Evolutionary conservation across 257 asterid genomes (phyloP).

Genomic region (Ballota nigra): DNA sequence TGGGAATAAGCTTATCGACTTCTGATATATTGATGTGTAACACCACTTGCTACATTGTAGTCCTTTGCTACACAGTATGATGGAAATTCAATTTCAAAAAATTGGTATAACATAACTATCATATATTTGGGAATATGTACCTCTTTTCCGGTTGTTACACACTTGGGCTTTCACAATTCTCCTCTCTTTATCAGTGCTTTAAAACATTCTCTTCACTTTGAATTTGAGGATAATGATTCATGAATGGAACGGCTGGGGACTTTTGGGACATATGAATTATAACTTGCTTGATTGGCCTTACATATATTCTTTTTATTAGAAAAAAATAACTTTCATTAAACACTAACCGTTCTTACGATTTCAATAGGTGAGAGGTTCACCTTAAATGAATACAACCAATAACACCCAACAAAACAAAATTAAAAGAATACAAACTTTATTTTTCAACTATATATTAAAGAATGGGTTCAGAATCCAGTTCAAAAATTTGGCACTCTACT

Average conservation of each 20-base stretch:
- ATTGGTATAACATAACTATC: not conserved
- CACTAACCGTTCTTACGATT: too few species aligned
- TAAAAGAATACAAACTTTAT: too few species aligned
- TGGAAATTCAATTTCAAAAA: slow-evolving; percentile 16
- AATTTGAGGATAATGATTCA: slow-evolving; percentile 18
- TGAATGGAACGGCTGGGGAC: not conserved
- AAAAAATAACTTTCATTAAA: too few species aligned
- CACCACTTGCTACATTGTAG: slow-evolving; percentile 15
- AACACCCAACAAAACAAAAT: too few species aligned
- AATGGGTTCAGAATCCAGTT: too few species aligned
- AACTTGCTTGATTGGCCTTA: not conserved
- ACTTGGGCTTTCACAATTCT: not conserved
- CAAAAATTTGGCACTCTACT: too few species aligned
- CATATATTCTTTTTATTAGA: too few species aligned
- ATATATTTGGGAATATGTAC: slow-evolving; percentile 19
- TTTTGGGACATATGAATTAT: not conserved
- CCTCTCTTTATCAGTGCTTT: slow-evolving; percentile 3
- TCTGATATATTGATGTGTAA: slow-evolving; percentile 7
- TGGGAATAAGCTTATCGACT: not conserved
- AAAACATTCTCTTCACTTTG: slow-evolving; percentile 21
- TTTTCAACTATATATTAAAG: too few species aligned
- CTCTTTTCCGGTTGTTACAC: not conserved
- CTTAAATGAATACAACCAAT: too few species aligned
- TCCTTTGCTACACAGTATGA: slow-evolving; percentile 13
- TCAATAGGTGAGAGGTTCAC: too few species aligned